Base-by-base conservation (phyloP, 805 yeast genomes). In the Saturnispora bothae region DNA sequence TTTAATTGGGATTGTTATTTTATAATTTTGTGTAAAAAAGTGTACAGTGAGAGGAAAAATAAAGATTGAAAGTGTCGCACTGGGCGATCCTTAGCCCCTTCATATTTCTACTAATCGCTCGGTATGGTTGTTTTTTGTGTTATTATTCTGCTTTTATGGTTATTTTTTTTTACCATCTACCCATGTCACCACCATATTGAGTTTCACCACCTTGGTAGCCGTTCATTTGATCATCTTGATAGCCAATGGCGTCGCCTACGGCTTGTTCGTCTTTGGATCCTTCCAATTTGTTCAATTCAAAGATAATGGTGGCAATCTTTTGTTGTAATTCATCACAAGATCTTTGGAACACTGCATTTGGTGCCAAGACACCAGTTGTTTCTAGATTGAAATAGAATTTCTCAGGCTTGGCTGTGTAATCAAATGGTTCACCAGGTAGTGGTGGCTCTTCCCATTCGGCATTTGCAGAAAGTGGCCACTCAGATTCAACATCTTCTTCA, bases 391-490 rank as follows among this genome's bases (percentile, higher is more conserved):
- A 63, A 59, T 92, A 92, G 51, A 78, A 92, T 47, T 76, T 77
- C 32, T 72, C 65, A 3, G 98, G 94, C 52, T 71, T 73, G 5
- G 96, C 95, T 31, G 64, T 69, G 57, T 78, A 85, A 57, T 92
- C 96, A 53, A 88, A 88, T 9, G 71, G 70, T 28, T 86, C 96
- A 42, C 79, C 92, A 17, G 85, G 83, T 49, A 74, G 77, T 20
- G 96, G 96, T 6, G 89, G 83, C 59, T 92, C 98, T 63, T 92
- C 99, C 78, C 89, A 92, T 52, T 84, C 95, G 48, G 94, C 76
- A 61, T 92, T 89, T 47, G 73, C 73, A 30, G 84, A 73, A 46
- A 71, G 71, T 27, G 99, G 98, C 99, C 99, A 92, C 65, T 92
- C 99, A 33, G 68, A 73, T 28, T 75, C 84, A 25, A 83, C 81